Evolutionary conservation across 2,329 filamentous ascomycete genomes (phyloP).

Genomic region (Sclerotinia trifoliorum): DNA sequence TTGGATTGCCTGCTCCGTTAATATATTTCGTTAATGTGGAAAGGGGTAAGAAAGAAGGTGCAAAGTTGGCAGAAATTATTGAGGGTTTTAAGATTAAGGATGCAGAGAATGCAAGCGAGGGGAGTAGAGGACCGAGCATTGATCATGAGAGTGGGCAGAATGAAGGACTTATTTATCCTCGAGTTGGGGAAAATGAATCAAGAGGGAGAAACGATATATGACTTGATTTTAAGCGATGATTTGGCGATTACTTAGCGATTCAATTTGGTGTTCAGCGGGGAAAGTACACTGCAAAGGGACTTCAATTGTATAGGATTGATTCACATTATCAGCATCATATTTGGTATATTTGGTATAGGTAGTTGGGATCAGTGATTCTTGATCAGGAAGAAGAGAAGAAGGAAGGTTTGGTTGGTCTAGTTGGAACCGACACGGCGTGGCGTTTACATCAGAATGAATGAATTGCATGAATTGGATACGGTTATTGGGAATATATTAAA

Average conservation of each 20-base stretch:
- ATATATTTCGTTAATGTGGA: constrained; percentile 84
- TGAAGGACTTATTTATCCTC: neutral
- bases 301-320: neutral
- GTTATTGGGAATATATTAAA: constrained; percentile 69
- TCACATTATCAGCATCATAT: neutral
- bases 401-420: neutral
- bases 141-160: constrained; percentile 9
- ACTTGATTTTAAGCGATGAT: constrained; percentile 4
- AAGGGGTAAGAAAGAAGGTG: constrained; percentile 66
- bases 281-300: neutral
- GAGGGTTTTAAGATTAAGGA: constrained; percentile 22
- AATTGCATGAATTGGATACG: neutral
- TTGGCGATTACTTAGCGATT: neutral
- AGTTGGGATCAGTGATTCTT: constrained; percentile 39
- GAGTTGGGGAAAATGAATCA: neutral
- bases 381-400: neutral
- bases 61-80: constrained; percentile 52
- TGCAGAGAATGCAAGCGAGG: constrained; percentile 17
- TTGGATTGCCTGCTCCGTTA: constrained; percentile 77
- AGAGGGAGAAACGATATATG: constrained; percentile 1
- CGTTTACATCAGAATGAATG: constrained; percentile 57
- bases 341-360: neutral
- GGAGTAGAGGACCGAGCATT: neutral
- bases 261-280: neutral
- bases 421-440: constrained; percentile 57